Percentiles rank a stretch among this genome's conserved stretches.
These are phyloP conservation scores for Penicillium taxi DNA, from an alignment of 495 filamentous ascomycete species.

Conservation along the genomic window DNA sequence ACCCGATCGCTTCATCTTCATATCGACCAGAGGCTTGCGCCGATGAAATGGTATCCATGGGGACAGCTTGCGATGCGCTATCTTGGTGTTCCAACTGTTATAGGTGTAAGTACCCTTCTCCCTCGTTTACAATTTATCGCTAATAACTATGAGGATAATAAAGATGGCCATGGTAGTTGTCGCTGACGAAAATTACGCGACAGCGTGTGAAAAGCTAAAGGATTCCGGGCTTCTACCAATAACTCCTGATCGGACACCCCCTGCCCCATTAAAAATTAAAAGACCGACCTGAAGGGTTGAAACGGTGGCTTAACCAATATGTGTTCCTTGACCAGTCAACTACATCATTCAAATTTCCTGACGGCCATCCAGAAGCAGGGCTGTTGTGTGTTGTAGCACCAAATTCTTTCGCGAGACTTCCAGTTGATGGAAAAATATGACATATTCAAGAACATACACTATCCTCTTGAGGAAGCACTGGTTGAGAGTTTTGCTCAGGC, in stretches of 20 bases:
- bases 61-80: slow-evolving; percentile 14
- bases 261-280: slow-evolving; percentile 13
- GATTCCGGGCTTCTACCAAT: slow-evolving; percentile 12
- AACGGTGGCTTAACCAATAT: slow-evolving; percentile 8
- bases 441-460: slow-evolving; percentile 11
- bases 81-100: slow-evolving; percentile 15
- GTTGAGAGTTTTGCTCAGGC: slow-evolving; percentile 17
- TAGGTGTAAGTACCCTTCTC: slow-evolving; percentile 11
- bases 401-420: background rate
- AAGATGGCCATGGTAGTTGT: slow-evolving; percentile 17
- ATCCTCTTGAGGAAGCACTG: slow-evolving; percentile 13
- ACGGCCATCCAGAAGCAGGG: background rate
- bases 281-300: slow-evolving; percentile 14
- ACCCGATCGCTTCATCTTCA: background rate
- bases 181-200: slow-evolving; percentile 15
- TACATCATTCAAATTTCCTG: background rate
- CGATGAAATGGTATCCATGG: slow-evolving; percentile 4
- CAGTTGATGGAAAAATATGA: background rate
- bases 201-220: slow-evolving; percentile 14
- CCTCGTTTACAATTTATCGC: slow-evolving; percentile 1
- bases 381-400: background rate
- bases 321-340: background rate
- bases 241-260: slow-evolving; percentile 12
- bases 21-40: background rate
- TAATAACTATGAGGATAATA: slow-evolving; percentile 10